A percentile compares a stretch with the other conserved stretches of the same genome.
Conservation (phyloP, 2,329 filamentous ascomycete genomes). For the Pseudogymnoascus destructans region DNA sequence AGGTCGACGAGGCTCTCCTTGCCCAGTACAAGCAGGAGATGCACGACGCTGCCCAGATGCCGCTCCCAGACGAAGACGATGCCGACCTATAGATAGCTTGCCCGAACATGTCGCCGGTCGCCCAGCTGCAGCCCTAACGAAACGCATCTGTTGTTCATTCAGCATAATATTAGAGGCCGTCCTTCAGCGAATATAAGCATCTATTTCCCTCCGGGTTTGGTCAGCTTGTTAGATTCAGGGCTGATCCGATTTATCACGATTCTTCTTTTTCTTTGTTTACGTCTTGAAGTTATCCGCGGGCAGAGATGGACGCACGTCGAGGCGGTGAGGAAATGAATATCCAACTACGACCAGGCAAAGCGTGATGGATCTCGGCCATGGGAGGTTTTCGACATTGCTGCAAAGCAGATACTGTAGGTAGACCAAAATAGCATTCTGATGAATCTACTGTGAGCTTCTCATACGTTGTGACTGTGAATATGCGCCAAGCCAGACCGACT, state of each 20-base stretch:
- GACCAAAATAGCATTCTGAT: constrained; percentile 8
- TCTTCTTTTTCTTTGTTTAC: constrained; percentile 8
- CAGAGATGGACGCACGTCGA: constrained; percentile 2
- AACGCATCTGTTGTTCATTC: constrained; percentile 17
- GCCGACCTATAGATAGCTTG: constrained; percentile 36
- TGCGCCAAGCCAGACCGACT: not conserved
- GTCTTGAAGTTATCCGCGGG: constrained; percentile 1
- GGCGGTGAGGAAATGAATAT: not conserved
- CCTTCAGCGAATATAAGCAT: constrained; percentile 25
- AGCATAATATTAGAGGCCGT: constrained; percentile 27
- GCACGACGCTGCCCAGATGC: constrained; percentile 62
- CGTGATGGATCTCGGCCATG: constrained; percentile 1
- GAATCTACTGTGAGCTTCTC: not conserved
- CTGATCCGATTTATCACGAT: constrained; percentile 9
- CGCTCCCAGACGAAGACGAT: constrained; percentile 91
- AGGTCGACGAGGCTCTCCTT: constrained; percentile 74
- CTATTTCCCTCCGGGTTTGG: constrained; percentile 11
- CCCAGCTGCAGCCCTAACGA: constrained; percentile 5
- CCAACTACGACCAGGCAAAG: constrained; percentile 6
- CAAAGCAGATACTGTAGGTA: constrained; percentile 6
- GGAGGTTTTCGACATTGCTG: constrained; percentile 7
- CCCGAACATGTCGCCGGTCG: constrained; percentile 14
- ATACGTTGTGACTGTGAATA: not conserved
- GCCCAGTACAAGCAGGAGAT: constrained; percentile 81
- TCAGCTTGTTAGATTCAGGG: constrained; percentile 4